A percentile compares a stretch with the other conserved stretches of the same genome.
phyloP scores from a whole-genome alignment of 352 stramenopile genomes.

The Phytophthora citrophthora region DNA sequence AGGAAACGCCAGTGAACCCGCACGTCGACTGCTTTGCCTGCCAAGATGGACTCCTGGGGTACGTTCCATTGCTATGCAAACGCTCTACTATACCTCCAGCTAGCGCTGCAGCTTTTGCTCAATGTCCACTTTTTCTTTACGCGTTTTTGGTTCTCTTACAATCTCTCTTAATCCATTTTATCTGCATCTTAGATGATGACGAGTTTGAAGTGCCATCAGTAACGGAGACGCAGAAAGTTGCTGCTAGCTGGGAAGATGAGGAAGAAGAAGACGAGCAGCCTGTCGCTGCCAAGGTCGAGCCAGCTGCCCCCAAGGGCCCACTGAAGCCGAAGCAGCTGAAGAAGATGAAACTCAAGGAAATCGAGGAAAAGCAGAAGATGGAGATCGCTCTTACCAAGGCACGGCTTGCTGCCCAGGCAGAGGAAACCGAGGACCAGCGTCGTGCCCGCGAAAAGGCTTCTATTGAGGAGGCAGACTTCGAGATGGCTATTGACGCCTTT shows the following conservation, averaged over 20 bases:
- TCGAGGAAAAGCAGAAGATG: constrained; percentile 83
- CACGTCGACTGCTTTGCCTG: constrained; percentile 2
- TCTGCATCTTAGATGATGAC: constrained; percentile 64
- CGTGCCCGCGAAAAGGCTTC: constrained; percentile 63
- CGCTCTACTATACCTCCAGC: background rate
- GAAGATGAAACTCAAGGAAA: constrained; percentile 88
- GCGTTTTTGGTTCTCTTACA: constrained; percentile 11
- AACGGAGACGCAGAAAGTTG: constrained; percentile 46
- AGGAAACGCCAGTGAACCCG: constrained; percentile 6
- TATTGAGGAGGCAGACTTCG: constrained; percentile 78
- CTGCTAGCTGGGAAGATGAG: constrained; percentile 78
- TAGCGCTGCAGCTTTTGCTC: background rate
- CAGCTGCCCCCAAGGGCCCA: constrained; percentile 49
- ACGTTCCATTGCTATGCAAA: constrained; percentile 20
- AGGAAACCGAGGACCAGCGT: constrained; percentile 70
- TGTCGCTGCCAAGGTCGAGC: constrained; percentile 26
- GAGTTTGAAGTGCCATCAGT: constrained; percentile 82
- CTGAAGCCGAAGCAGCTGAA: constrained; percentile 89
- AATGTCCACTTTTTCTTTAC: background rate
- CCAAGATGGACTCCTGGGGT: constrained; percentile 84
- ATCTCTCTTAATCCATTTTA: background rate
- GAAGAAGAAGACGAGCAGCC: constrained; percentile 73
- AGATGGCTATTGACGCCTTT: constrained; percentile 80
- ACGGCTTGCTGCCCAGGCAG: constrained; percentile 69
- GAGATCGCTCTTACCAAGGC: constrained; percentile 81